These are phyloP conservation scores for Trichoderma guizhouense DNA, from an alignment of 2,329 filamentous ascomycete genomes.

Conservation along the genomic window DNA sequence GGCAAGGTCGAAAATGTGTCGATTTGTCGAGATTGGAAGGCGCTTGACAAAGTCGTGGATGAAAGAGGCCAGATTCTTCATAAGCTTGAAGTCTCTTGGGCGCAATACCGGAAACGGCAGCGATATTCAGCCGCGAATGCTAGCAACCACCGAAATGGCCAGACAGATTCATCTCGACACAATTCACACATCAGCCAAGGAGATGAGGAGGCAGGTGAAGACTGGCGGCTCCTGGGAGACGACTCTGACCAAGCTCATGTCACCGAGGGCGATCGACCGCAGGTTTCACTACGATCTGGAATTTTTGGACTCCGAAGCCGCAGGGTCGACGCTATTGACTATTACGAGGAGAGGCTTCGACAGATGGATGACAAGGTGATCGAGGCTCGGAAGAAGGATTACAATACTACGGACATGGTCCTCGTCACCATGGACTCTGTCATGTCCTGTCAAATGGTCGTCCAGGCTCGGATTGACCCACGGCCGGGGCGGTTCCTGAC, in stretches of 20 bases:
- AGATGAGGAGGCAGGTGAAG: constrained; percentile 51
- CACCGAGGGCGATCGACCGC: constrained; percentile 56
- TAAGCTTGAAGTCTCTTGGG: constrained; percentile 80
- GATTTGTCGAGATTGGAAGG: constrained; percentile 81
- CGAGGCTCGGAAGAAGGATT: constrained; percentile 69
- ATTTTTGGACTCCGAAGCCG: constrained; percentile 67
- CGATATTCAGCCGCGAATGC: constrained; percentile 14
- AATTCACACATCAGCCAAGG: constrained; percentile 33
- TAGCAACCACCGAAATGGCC: not conserved
- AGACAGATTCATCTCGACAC: constrained; percentile 21
- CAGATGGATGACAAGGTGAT: constrained; percentile 72
- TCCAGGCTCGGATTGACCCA: constrained; percentile 90
- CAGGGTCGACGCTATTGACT: constrained; percentile 86
- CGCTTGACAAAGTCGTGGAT: constrained; percentile 71
- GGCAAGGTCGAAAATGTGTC: constrained; percentile 87
- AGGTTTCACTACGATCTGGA: constrained; percentile 73
- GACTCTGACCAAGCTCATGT: constrained; percentile 32
- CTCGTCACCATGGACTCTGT: constrained; percentile 98
- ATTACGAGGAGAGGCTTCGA: constrained; percentile 83
- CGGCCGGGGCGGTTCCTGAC: constrained; percentile 82
- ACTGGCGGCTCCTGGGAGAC: constrained; percentile 57
- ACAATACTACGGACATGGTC: constrained; percentile 74
- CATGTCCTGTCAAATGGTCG: constrained; percentile 88
- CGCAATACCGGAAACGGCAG: constrained; percentile 51
- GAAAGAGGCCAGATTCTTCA: constrained; percentile 63